Base-by-base conservation (phyloP, 805 yeast species). In the Jamesozyma piceae region DNA sequence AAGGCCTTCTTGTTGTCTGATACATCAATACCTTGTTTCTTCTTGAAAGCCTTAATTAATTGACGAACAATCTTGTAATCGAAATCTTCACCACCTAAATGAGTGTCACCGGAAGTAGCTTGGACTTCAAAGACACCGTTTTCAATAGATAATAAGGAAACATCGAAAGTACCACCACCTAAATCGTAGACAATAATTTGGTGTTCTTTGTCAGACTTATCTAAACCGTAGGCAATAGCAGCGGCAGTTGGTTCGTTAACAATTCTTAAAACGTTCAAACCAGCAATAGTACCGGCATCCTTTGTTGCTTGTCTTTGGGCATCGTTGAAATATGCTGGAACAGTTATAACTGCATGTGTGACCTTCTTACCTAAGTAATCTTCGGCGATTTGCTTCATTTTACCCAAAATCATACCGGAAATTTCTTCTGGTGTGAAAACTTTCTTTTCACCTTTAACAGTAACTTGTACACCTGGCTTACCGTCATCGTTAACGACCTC, bases 161-260 rank as follows among this genome's bases (percentile, higher is more conserved):
- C 95, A 78, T 86, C 95, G 53, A 86, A 88, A 52, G 97, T 88
- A 75, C 97, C 97, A 69, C 97, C 97, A 76, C 97, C 97, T 58
- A 88, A 76, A 68, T 88, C 97, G 66, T 85, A 88, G 44, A 88
- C 94, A 60, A 88, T 78, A 53, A 88, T 86, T 67, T 88, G 89
- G 58, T 83, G 84, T 69, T 88, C 97, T 51, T 77, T 82, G 31
- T 79, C 81, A 48, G 78, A 74, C 63, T 81, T 79, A 65, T 86
- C 95, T 54, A 89, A 73, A 63, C 97, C 97, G 69, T 88, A 88
- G 50, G 97, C 97, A 67, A 88, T 86, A 43, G 97, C 97, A 53
- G 97, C 97, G 37, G 97, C 97, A 47, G 97, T 88, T 58, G 95
- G 95, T 73, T 85, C 95, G 65, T 85, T 85, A 49, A 85, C 90